Conservation (phyloP, 805 yeast genomes). For the Cyberlindnera mrakii region DNA sequence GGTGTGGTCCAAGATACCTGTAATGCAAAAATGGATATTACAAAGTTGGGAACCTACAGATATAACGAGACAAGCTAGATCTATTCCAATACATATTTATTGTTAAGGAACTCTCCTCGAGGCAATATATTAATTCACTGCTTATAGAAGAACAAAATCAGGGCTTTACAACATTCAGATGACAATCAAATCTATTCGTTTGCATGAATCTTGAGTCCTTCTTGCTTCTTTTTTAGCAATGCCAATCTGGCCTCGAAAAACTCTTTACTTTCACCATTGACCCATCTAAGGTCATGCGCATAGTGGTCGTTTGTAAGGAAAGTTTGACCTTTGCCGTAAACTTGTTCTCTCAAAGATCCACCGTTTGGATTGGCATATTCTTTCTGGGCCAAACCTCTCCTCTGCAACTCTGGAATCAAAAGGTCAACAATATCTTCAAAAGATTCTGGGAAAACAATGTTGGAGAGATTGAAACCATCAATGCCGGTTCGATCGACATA, state of each 20-base stretch:
- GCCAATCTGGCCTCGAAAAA: conserved; percentile 22
- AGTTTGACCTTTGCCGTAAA: conserved; percentile 22
- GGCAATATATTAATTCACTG: too few species aligned
- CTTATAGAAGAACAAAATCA: too few species aligned
- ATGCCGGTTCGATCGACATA: conserved; percentile 35
- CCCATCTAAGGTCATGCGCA: conserved; percentile 18
- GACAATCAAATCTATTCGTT: neutral
- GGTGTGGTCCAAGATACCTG: too few species aligned
- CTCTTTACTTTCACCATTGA: conserved; percentile 23
- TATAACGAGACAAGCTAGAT: too few species aligned
- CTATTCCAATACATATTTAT: too few species aligned
- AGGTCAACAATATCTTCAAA: conserved; percentile 35
- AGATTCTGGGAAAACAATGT: conserved; percentile 34
- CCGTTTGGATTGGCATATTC: conserved; percentile 23
- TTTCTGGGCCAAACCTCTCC: conserved; percentile 31
- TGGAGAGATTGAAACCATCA: conserved; percentile 39
- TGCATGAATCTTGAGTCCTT: conserved; percentile 5
- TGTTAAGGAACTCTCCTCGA: too few species aligned
- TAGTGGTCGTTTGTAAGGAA: conserved; percentile 21
- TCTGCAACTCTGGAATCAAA: conserved; percentile 30
- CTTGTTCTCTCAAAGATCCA: conserved; percentile 32
- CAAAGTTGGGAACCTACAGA: too few species aligned
- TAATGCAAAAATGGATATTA: too few species aligned
- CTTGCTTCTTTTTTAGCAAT: conserved; percentile 6
- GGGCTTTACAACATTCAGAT: too few species aligned